Conservation (phyloP, 345 rosid species). For the Microthlaspi erraticum region DNA sequence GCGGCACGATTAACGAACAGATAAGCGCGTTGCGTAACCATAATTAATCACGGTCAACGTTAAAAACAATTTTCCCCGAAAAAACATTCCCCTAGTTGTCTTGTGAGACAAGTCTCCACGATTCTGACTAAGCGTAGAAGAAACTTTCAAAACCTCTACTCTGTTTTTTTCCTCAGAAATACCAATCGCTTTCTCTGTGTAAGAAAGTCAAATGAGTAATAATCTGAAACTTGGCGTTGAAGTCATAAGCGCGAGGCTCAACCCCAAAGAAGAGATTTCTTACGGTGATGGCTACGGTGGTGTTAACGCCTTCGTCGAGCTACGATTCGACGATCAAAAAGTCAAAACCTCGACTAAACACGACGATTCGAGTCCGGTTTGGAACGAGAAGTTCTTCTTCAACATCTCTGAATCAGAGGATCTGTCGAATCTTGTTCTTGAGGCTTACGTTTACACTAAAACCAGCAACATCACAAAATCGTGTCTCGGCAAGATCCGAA, state of each 20-base stretch:
- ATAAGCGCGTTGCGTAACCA: constrained; percentile 29
- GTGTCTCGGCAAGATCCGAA: constrained; percentile 71
- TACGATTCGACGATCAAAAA: constrained; percentile 77
- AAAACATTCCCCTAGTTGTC: constrained; percentile 29
- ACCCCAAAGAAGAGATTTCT: constrained; percentile 58
- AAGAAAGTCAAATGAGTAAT: constrained; percentile 53
- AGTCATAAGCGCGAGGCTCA: constrained; percentile 77
- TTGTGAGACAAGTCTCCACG: constrained; percentile 45
- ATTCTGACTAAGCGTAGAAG: constrained; percentile 28
- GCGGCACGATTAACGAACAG: constrained; percentile 41
- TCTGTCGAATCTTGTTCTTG: constrained; percentile 61
- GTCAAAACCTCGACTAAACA: constrained; percentile 68
- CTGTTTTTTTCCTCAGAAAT: constrained; percentile 6
- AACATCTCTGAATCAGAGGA: constrained; percentile 71
- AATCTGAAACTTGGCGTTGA: constrained; percentile 85
- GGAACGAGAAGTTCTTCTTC: constrained; percentile 89
- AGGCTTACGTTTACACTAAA: constrained; percentile 61
- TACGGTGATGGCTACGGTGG: constrained; percentile 49
- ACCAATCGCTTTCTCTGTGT: not conserved
- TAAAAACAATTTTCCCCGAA: constrained; percentile 9
- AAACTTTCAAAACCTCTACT: constrained; percentile 37
- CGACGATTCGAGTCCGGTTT: constrained; percentile 73
- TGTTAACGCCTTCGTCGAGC: constrained; percentile 72
- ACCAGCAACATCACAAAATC: constrained; percentile 53
- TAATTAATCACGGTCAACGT: constrained; percentile 41